These are phyloP conservation scores for Calonectria naviculata DNA, from an alignment of 2,329 filamentous ascomycete species.

Conservation along the genomic window DNA sequence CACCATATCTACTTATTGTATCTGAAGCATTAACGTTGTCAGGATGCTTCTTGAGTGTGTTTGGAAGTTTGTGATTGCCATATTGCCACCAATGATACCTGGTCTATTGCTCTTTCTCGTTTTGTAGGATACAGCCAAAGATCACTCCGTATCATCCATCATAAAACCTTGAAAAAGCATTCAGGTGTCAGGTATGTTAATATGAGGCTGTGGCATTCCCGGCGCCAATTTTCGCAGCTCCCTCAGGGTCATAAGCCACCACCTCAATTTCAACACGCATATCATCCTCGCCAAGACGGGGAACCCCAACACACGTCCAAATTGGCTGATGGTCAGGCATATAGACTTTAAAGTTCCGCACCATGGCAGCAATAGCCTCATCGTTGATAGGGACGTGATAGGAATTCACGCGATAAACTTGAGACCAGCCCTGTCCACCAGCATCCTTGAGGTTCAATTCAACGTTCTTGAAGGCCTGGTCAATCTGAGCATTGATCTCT, in stretches of 20 bases:
- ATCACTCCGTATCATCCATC: no score
- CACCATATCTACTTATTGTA: no score
- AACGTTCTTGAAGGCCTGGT: background rate
- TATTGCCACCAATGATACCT: no score
- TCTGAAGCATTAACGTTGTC: no score
- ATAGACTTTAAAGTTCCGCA: background rate
- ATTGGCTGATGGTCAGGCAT: background rate
- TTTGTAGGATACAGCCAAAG: no score
- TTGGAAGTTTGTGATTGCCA: no score
- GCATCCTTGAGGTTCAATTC: background rate
- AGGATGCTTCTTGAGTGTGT: no score
- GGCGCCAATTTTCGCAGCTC: background rate
- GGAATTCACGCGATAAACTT: conserved; percentile 1
- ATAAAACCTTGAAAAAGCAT: no score
- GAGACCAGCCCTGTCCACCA: background rate
- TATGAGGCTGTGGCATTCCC: no score
- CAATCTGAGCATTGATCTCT: conserved; percentile 1
- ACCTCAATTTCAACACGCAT: conserved; percentile 3
- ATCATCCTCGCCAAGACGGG: background rate
- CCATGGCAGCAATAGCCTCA: background rate
- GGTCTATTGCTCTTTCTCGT: no score
- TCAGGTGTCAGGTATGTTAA: no score
- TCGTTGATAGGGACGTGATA: conserved; percentile 1
- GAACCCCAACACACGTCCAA: background rate
- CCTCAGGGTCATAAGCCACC: background rate